Conservation (phyloP, 2,329 filamentous ascomycete species). For the Colletotrichum sojae region DNA sequence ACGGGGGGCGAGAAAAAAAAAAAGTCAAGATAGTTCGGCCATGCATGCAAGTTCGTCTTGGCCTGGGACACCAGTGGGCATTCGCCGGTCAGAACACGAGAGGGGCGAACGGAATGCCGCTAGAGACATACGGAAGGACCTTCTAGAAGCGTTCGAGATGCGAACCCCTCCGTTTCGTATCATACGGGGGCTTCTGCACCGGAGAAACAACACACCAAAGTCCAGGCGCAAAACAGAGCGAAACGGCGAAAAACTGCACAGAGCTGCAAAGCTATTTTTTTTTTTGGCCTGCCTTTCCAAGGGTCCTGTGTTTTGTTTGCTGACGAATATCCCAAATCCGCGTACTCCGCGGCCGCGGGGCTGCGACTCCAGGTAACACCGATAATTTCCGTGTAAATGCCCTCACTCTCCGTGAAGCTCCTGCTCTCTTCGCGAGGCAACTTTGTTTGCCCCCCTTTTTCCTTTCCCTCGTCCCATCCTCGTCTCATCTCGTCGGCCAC, state of each 20-base stretch:
- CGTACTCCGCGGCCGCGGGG: too few species aligned
- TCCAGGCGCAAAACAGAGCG: neutral
- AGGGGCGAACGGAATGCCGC: neutral
- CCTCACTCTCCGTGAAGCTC: neutral
- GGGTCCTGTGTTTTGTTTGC: neutral
- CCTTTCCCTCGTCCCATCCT: slow-evolving; percentile 9
- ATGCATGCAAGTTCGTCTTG: slow-evolving; percentile 16
- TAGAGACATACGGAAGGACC: slow-evolving; percentile 1
- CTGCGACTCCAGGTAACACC: slow-evolving; percentile 5
- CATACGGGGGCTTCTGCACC: neutral
- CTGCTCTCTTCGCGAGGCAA: too few species aligned
- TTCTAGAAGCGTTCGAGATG: slow-evolving; percentile 19
- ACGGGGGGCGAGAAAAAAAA: neutral
- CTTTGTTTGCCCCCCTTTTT: too few species aligned
- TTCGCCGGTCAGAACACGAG: neutral
- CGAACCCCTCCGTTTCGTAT: slow-evolving; percentile 12
- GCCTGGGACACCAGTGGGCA: neutral
- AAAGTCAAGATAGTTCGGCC: neutral
- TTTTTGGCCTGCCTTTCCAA: too few species aligned
- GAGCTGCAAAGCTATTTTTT: too few species aligned
- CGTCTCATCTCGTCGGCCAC: slow-evolving; percentile 4
- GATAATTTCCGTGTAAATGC: slow-evolving; percentile 18
- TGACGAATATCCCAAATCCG: neutral
- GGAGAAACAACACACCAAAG: neutral
- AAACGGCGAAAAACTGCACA: neutral